Percentiles rank a stretch among this genome's conserved stretches.
These are phyloP conservation scores for Trichoderma koningii DNA, from an alignment of 2,329 filamentous ascomycete genomes.

Conservation along the genomic window DNA sequence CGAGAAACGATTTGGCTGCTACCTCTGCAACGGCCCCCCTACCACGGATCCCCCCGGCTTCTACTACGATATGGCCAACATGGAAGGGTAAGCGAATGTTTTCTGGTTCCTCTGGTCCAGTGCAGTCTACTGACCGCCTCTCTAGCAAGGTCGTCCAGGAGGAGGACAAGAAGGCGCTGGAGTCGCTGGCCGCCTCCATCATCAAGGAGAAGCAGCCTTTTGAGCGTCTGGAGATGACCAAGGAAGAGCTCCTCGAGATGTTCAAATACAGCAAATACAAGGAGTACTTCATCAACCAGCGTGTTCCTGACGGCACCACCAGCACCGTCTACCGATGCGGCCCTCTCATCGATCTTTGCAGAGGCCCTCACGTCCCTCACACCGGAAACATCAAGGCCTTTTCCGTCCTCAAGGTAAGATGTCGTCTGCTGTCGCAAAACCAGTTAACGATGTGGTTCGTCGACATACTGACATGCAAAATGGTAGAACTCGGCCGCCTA, in stretches of 20 bases:
- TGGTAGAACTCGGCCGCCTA: constrained; percentile 69
- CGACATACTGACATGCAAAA: constrained; percentile 46
- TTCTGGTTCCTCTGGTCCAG: not conserved
- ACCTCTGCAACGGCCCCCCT: constrained; percentile 90
- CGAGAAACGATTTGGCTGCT: constrained; percentile 87
- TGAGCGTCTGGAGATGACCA: constrained; percentile 83
- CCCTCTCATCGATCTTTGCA: constrained; percentile 90
- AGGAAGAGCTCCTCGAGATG: constrained; percentile 89
- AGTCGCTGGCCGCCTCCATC: constrained; percentile 76
- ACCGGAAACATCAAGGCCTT: constrained; percentile 94
- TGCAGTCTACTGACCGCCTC: constrained; percentile 40
- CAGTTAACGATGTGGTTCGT: not conserved
- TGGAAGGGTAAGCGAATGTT: constrained; percentile 40
- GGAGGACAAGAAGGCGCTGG: constrained; percentile 82
- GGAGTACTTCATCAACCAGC: constrained; percentile 82
- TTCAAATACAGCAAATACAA: constrained; percentile 99
- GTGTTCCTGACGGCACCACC: constrained; percentile 76
- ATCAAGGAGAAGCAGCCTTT: constrained; percentile 98
- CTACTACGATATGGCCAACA: constrained; percentile 91
- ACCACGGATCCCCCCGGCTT: constrained; percentile 77
- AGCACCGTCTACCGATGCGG: constrained; percentile 96
- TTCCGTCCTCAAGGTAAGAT: constrained; percentile 74
- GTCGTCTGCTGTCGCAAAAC: not conserved
- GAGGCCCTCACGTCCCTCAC: constrained; percentile 88
- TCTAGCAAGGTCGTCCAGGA: constrained; percentile 68